These are phyloP conservation scores for Nothopassalora personata DNA, from an alignment of 2,329 filamentous ascomycete genomes.

Conservation along the genomic window DNA sequence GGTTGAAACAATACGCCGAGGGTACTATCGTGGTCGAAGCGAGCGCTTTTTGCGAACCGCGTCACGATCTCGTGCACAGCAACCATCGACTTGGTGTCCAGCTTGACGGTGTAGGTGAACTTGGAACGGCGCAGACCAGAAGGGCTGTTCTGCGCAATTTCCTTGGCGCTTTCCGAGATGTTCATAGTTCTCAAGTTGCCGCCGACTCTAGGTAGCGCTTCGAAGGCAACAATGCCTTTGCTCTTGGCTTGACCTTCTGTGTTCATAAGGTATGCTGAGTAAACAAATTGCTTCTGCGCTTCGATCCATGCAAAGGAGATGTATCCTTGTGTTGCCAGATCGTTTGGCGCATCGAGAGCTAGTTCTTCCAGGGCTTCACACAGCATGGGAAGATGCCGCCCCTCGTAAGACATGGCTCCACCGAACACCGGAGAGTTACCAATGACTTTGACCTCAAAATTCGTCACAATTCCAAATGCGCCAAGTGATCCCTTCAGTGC, in stretches of 20 bases:
- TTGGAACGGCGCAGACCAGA: slow-evolving; percentile 15
- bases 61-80: slow-evolving; percentile 15
- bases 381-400: slow-evolving; percentile 8
- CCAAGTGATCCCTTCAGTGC: slow-evolving; percentile 23
- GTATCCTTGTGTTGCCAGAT: slow-evolving; percentile 14
- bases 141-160: slow-evolving; percentile 13
- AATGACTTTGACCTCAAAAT: slow-evolving; percentile 20
- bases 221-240: slow-evolving; percentile 11
- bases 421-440: slow-evolving; percentile 25
- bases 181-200: slow-evolving; percentile 15
- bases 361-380: slow-evolving; percentile 13
- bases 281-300: slow-evolving; percentile 11
- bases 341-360: neutral
- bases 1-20: slow-evolving; percentile 18
- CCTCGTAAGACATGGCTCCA: slow-evolving; percentile 15
- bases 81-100: slow-evolving; percentile 10
- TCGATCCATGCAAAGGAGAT: slow-evolving; percentile 19
- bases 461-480: slow-evolving; percentile 26
- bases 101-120: slow-evolving; percentile 19
- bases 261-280: slow-evolving; percentile 17
- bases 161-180: slow-evolving; percentile 12
- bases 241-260: slow-evolving; percentile 10
- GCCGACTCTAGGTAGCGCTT: slow-evolving; percentile 10
- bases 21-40: slow-evolving; percentile 10
- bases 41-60: slow-evolving; percentile 3